phyloP scores from a whole-genome alignment of 2,329 filamentous ascomycete genomes.

The Penicillium decumbens region DNA sequence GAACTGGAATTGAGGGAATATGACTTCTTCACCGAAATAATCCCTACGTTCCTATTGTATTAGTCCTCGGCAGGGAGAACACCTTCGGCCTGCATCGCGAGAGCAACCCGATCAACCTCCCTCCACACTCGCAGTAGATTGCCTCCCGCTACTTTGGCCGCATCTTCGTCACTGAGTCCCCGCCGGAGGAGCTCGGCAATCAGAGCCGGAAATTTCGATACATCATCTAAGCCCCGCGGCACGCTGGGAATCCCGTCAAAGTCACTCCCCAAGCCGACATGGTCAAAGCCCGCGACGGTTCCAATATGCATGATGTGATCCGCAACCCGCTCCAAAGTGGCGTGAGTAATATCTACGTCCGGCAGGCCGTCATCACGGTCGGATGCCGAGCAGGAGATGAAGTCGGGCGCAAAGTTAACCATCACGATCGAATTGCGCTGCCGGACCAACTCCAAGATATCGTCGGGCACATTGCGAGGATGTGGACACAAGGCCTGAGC shows the following conservation, averaged over 20 bases:
- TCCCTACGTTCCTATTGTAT: not conserved
- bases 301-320: slow-evolving; percentile 80
- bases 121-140: slow-evolving; percentile 83
- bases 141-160: slow-evolving; percentile 68
- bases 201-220: slow-evolving; percentile 74
- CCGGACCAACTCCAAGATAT: slow-evolving; percentile 73
- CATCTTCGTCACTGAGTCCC: slow-evolving; percentile 70
- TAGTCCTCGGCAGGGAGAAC: slow-evolving; percentile 45
- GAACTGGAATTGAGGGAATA: not conserved
- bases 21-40: not conserved
- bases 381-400: slow-evolving; percentile 67
- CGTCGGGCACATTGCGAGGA: slow-evolving; percentile 83
- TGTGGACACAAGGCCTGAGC: slow-evolving; percentile 77
- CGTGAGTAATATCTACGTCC: slow-evolving; percentile 61
- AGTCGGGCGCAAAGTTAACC: slow-evolving; percentile 82
- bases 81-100: slow-evolving; percentile 57
- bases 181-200: slow-evolving; percentile 68
- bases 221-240: slow-evolving; percentile 75
- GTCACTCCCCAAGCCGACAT: slow-evolving; percentile 85
- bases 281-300: slow-evolving; percentile 73
- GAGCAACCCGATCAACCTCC: slow-evolving; percentile 68
- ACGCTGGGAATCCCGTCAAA: slow-evolving; percentile 65
- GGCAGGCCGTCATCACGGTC: slow-evolving; percentile 62
- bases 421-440: slow-evolving; percentile 72
- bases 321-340: slow-evolving; percentile 71